Conservation (phyloP, 2,329 filamentous ascomycete genomes). For the Lithohypha guttulata region DNA sequence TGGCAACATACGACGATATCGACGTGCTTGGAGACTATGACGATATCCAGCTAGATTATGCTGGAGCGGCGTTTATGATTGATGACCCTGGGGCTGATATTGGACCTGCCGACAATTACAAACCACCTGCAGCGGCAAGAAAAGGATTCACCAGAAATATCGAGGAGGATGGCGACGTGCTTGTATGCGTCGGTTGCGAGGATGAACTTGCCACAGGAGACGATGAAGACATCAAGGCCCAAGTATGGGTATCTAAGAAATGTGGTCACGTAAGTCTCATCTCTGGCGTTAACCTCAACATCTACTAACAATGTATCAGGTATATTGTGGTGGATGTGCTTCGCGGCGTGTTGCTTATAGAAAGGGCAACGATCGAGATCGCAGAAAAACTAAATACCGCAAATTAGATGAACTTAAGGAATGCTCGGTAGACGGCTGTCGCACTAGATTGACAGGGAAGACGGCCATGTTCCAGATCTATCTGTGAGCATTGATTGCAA, state of each 20-base stretch:
- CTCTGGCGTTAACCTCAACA: conserved; percentile 5
- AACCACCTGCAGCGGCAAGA: conserved; percentile 52
- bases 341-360: conserved; percentile 28
- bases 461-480: conserved; percentile 38
- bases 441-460: conserved; percentile 29
- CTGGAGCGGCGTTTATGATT: conserved; percentile 33
- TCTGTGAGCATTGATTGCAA: too few relatives aligned
- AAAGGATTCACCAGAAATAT: conserved; percentile 75
- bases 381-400: conserved; percentile 25
- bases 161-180: conserved; percentile 52
- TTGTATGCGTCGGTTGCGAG: conserved; percentile 79
- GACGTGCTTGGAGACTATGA: conserved; percentile 12
- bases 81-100: conserved; percentile 15
- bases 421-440: conserved; percentile 35
- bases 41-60: conserved; percentile 29
- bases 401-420: conserved; percentile 28
- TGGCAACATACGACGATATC: conserved; percentile 16
- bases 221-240: conserved; percentile 55
- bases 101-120: conserved; percentile 34
- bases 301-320: conserved; percentile 24
- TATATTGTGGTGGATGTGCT: conserved; percentile 40
- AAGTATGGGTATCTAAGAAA: conserved; percentile 83
- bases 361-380: conserved; percentile 8
- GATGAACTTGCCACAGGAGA: conserved; percentile 71
- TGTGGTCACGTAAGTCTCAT: conserved; percentile 73